Base-by-base conservation (phyloP, 331 rosid species). In the Pyrus hybrid region DNA sequence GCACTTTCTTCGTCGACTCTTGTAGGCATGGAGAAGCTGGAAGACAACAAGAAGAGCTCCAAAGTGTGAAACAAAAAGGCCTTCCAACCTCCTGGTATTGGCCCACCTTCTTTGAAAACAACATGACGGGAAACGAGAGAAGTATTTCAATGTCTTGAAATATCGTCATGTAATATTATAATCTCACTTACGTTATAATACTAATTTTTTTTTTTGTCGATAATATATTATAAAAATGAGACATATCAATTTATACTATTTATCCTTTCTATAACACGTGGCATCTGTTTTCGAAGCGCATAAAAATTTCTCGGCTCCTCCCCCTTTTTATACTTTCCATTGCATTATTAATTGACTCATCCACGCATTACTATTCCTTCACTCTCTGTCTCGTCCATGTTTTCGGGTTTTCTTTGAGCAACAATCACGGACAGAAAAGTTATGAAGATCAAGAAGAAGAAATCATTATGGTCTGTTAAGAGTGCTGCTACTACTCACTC, bases 41-140 rank as follows among this genome's bases (percentile, higher is more conserved):
- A 83, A 83, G 91, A 91, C 96, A 91, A 83, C 80, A 66, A 63
- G 87, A 86, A 85, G 76, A 85, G 62, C 87, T 84, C 90, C 95
- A 87, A 87, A 77, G 89, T 85, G 91, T 86, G 96, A 87, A 89
- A 93, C 95, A 86, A 87, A 83, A 76, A 79, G 85, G 82, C 87
- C 80, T 45, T 54, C 16, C 1, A 63, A 8, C 43, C 43, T 29
- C 22, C 43, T 28, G 68, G 68, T 63, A 12, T 29, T 29, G 68
- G 45, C 90, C 77, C 56, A 60, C 54, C 80, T 51, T 77, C 91
- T 85, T 85, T 82, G 88, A 85, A 84, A 85, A 87, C 91, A 88
- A 71, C 92, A 82, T 79, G 83, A 88, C 93, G 90, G 85, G 85
- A 90, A 88, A 83, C 83, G 79, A 35, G 43, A 10, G 45, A 41